Percentiles rank a stretch among this genome's conserved stretches.
Evolutionary conservation across 805 yeast genomes (phyloP).

Genomic region (Hyphopichia homilentoma): DNA sequence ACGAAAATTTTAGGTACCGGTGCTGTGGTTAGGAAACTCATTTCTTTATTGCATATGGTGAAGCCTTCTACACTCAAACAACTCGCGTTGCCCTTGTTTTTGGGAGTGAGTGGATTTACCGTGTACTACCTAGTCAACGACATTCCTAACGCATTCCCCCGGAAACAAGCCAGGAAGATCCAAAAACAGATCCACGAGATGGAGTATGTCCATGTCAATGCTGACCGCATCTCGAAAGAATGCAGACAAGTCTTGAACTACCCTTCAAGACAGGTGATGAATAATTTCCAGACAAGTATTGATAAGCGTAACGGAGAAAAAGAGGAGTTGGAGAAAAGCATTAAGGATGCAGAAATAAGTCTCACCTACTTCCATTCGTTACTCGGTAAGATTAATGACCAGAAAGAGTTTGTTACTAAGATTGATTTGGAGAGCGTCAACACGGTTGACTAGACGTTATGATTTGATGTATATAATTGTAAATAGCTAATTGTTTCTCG

Average conservation of each 20-base stretch:
- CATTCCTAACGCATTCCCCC: constrained; percentile 84
- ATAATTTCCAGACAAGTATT: constrained; percentile 60
- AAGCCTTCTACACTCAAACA: constrained; percentile 39
- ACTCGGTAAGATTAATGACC: constrained; percentile 40
- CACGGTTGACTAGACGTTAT: constrained; percentile 39
- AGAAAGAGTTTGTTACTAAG: constrained; percentile 36
- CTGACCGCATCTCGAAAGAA: constrained; percentile 76
- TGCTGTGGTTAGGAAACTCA: constrained; percentile 37
- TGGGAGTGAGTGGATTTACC: constrained; percentile 50
- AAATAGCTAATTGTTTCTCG: not conserved
- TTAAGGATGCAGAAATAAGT: constrained; percentile 55
- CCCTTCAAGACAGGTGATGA: constrained; percentile 80
- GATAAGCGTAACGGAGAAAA: constrained; percentile 60
- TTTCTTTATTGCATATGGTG: constrained; percentile 28
- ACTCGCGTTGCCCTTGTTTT: constrained; percentile 50
- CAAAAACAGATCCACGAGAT: constrained; percentile 54
- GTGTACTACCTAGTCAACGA: constrained; percentile 68
- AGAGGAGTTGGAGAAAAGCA: constrained; percentile 47
- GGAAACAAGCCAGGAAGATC: constrained; percentile 74
- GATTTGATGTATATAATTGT: too few relatives aligned
- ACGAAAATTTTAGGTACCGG: constrained; percentile 40
- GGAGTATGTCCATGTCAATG: constrained; percentile 78
- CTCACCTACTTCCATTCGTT: constrained; percentile 52
- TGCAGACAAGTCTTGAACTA: constrained; percentile 74
- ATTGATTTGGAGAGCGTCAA: constrained; percentile 43